These are phyloP conservation scores for Melastoma malabathricum DNA, from an alignment of 345 rosid species.

Conservation along the genomic window DNA sequence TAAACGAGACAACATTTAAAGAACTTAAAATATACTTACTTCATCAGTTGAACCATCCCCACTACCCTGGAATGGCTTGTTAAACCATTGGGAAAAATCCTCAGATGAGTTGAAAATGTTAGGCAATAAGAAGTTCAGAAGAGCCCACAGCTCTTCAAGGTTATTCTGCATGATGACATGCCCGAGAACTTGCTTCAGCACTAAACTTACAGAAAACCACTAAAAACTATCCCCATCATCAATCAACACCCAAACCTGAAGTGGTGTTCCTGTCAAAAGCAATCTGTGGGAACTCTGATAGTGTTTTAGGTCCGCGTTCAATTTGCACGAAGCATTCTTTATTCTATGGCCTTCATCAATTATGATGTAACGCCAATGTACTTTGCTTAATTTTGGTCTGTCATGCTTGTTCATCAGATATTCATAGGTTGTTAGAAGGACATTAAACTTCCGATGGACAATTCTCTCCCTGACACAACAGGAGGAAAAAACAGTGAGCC, in stretches of 20 bases:
- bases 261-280: constrained; percentile 81
- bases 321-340: constrained; percentile 93
- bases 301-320: constrained; percentile 88
- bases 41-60: constrained; percentile 79
- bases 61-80: constrained; percentile 83
- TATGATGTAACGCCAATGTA: constrained; percentile 86
- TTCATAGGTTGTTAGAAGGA: constrained; percentile 84
- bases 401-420: constrained; percentile 96
- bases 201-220: constrained; percentile 1
- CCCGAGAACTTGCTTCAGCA: constrained; percentile 7
- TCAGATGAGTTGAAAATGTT: constrained; percentile 89
- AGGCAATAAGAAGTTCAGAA: constrained; percentile 83
- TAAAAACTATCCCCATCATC: neutral
- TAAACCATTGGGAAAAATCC: constrained; percentile 96
- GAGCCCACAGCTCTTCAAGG: constrained; percentile 92
- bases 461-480: constrained; percentile 63
- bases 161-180: constrained; percentile 45
- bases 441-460: constrained; percentile 79
- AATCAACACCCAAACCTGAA: constrained; percentile 37
- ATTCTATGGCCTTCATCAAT: constrained; percentile 97
- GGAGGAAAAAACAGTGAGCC: constrained; percentile 4
- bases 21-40: constrained; percentile 28
- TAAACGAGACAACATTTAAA: constrained; percentile 5
- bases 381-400: constrained; percentile 75
- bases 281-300: constrained; percentile 75